These are phyloP conservation scores for Suillus variegatus DNA, from an alignment of 768 basidiomycete genomes.

Conservation along the genomic window DNA sequence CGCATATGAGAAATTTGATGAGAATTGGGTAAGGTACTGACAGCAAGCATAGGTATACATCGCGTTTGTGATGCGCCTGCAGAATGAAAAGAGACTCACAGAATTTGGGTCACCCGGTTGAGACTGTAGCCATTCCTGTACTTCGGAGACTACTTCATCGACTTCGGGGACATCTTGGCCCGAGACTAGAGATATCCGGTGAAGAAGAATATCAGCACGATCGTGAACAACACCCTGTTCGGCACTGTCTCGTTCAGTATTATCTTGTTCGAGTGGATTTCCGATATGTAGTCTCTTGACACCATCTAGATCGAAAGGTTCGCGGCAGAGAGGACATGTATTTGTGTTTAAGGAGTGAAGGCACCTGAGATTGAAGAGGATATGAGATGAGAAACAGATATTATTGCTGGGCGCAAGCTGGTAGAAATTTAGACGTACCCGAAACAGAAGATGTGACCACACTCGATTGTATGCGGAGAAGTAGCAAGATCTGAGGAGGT, in stretches of 20 bases:
- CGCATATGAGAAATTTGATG: slow-evolving; percentile 20
- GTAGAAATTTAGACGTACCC: slow-evolving; percentile 40
- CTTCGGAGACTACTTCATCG: slow-evolving; percentile 45
- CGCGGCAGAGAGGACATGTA: slow-evolving; percentile 68
- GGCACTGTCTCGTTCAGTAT: slow-evolving; percentile 35
- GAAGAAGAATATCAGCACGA: slow-evolving; percentile 35
- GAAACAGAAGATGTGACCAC: slow-evolving; percentile 77
- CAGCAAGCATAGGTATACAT: background rate
- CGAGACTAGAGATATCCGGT: slow-evolving; percentile 37
- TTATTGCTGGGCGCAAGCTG: background rate
- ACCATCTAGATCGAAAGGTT: slow-evolving; percentile 51
- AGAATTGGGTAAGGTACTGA: background rate
- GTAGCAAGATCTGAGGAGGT: slow-evolving; percentile 43
- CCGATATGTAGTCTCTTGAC: slow-evolving; percentile 68
- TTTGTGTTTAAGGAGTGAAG: slow-evolving; percentile 50
- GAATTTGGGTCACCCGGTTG: slow-evolving; percentile 41
- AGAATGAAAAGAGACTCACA: slow-evolving; percentile 23
- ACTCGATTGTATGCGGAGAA: slow-evolving; percentile 70
- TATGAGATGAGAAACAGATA: background rate
- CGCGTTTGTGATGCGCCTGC: background rate
- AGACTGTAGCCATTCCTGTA: slow-evolving; percentile 51
- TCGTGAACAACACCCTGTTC: slow-evolving; percentile 42
- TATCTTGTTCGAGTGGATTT: slow-evolving; percentile 33
- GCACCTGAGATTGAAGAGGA: slow-evolving; percentile 42
- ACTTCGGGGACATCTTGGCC: slow-evolving; percentile 31